Base-by-base conservation (phyloP, 2,329 filamentous ascomycete species). In the Beauveria rudraprayagi region DNA sequence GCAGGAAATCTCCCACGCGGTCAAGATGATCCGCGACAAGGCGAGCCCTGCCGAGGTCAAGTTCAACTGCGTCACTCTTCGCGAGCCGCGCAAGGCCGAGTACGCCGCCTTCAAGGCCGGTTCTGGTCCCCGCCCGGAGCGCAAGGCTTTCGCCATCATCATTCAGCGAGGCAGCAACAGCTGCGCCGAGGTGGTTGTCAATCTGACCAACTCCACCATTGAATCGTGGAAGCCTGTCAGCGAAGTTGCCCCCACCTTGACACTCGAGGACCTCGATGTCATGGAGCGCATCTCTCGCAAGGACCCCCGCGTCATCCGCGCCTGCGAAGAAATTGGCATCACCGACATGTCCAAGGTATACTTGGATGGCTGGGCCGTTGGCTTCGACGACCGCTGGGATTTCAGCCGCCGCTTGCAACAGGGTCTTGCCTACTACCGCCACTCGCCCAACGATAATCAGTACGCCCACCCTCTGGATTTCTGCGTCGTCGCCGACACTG, bases 301-400 rank as follows among this genome's bases (percentile, higher is more conserved):
- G 65, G 88, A 92, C 66, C 79, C 86, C 0, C 87, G 86, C 64
- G 89, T 92, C 63, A 89, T 92, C 67, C 85, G 91, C 72, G 88
- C 90, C 69, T 93, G 90, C 68, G 82, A 80, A 2, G 83, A 92
- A 40, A 76, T 91, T 64, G 89, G 90, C 24, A 91, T 93, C 64
- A 79, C 85, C 66, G 88, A 92, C 67, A 93, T 93, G 90, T 77
- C 89, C 73, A 91, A 92, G 74, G 87, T 93, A 41, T 92, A 89
- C 73, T 88, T 90, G 71, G 90, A 93, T 71, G 89, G 88, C 47
- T 93, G 90, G 90, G 91, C 90, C 1, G 92, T 93, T 72, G 90
- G 90, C 37, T 89, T 90, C 65, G 90, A 93, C 67, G 84, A 90
- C 70, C 85, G 90, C 54, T 92, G 91, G 72, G 89, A 89, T 56